Percentiles rank a stretch among this genome's conserved stretches.
Conservation (phyloP, 164 flowering plant genomes). For the Nymphaea thermarum region DNA sequence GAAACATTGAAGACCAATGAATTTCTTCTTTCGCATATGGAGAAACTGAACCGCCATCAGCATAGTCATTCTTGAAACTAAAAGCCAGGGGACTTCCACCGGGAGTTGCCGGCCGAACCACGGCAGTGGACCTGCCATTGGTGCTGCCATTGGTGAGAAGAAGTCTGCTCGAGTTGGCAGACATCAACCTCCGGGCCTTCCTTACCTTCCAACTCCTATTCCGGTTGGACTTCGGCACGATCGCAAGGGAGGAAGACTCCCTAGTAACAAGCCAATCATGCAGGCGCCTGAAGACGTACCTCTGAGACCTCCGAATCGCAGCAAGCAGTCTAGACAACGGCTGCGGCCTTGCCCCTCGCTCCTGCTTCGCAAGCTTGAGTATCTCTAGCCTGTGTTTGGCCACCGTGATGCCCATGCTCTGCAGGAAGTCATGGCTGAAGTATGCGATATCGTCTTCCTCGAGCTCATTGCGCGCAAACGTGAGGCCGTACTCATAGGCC, state of each 20-base stretch:
- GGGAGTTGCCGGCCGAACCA: background rate
- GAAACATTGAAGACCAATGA: constrained; percentile 65
- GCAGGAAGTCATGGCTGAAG: constrained; percentile 83
- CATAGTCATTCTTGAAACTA: constrained; percentile 7
- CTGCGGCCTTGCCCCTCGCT: constrained; percentile 13
- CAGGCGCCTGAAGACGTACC: constrained; percentile 26
- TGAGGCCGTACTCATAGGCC: constrained; percentile 47
- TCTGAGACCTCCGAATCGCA: constrained; percentile 44
- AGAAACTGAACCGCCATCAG: constrained; percentile 17
- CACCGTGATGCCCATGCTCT: constrained; percentile 66
- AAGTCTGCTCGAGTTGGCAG: constrained; percentile 26
- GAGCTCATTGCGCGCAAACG: constrained; percentile 59
- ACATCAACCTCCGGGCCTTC: constrained; percentile 34
- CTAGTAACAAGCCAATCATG: constrained; percentile 26
- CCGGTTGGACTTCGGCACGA: constrained; percentile 29
- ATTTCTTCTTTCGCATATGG: constrained; percentile 11
- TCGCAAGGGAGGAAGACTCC: constrained; percentile 33
- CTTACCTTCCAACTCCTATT: constrained; percentile 40
- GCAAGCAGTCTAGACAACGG: constrained; percentile 35
- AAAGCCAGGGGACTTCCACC: background rate
- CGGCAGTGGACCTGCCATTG: constrained; percentile 1
- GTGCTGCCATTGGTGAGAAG: constrained; percentile 42
- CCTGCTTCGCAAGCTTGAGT: constrained; percentile 59
- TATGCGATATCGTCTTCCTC: constrained; percentile 40
- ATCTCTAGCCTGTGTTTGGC: constrained; percentile 87